Conservation (phyloP, 2,329 filamentous ascomycete species). For the Colletotrichum agaves region DNA sequence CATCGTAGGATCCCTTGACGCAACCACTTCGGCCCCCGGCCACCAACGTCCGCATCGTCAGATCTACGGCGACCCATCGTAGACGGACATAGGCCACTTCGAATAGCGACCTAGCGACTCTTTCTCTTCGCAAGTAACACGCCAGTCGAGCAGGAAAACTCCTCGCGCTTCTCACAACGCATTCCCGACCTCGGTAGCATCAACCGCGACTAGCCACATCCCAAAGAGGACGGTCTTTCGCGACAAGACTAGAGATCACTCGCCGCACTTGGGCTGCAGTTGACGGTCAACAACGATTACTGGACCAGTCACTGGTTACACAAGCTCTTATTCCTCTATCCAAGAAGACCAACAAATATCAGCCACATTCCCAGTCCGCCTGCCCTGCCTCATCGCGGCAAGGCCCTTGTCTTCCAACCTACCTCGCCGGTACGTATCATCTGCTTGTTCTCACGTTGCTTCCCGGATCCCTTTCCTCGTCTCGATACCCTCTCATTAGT, state of each 20-base stretch:
- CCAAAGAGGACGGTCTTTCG: too few species aligned
- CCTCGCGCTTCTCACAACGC: background rate
- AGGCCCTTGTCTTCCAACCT: background rate
- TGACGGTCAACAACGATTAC: background rate
- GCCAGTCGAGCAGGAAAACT: too few species aligned
- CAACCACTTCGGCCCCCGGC: background rate
- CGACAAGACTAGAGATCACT: background rate
- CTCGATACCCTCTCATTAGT: slow-evolving; percentile 12
- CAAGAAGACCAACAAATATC: background rate
- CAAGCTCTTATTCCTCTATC: background rate
- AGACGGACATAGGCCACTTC: background rate
- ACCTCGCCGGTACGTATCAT: slow-evolving; percentile 24
- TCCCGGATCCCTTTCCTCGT: slow-evolving; percentile 15
- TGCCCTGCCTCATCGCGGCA: background rate
- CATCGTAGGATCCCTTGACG: background rate
- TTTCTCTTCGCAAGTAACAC: background rate
- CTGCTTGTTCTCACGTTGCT: background rate
- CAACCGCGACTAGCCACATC: too few species aligned
- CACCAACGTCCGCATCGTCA: background rate
- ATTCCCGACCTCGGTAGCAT: too few species aligned
- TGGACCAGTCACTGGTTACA: background rate
- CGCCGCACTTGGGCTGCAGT: background rate
- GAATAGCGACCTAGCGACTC: background rate
- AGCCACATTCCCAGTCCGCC: background rate
- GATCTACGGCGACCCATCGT: background rate